Base-by-base conservation (phyloP, 805 yeast species). In the Saccharomyces cerevisiae region DNA sequence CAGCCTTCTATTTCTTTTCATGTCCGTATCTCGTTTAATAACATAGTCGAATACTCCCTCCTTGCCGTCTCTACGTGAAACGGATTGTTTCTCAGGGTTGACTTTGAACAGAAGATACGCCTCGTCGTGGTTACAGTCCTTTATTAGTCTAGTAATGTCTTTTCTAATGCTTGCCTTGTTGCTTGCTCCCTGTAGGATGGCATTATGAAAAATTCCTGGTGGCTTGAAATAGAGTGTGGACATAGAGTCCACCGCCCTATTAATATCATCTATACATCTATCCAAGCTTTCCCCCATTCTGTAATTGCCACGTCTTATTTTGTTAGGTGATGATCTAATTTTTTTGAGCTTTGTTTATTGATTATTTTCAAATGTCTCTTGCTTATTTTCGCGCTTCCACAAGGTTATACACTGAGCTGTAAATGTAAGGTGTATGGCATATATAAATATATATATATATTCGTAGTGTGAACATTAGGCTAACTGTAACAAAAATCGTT, bases 141-240 rank as follows among this genome's bases (percentile, higher is more conserved):
- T 74, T 22, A 84, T 69, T n/a, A 84, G 69, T 22, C 75, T 70
- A 2, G 84, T 81, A 54, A 83, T 82, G 28, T 61, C 55, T 29
- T 57, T 59, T 29, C 63, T 59, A 47, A 61, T 61, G 10, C 54
- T 57, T 14, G 58, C 56, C 6, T 53, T 53, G 26, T 55, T 56
- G 21, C 61, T 61, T 10, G 53, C 50, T 27, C 51, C 50, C 8
- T 29, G 58, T 51, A 31, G 55, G 54, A 27, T 75, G 69, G 89
- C 84, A 61, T 84, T 84, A 43, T 85, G 80, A 66, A 84, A 84
- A 3, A 82, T 77, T 0, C 89, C 88, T 0, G 87, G 81, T 0
- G 77, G 74, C 22, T 75, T 67, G 65, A 84, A 84, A 53, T 79
- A 71, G 3, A 78, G 72, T 9, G 71, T 65, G 27, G 72, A 67